Evolutionary conservation across 2,329 filamentous ascomycete species (phyloP), one percentile per base, ranked within the genome.

Genomic region (Elsinoe fawcettii): DNA sequence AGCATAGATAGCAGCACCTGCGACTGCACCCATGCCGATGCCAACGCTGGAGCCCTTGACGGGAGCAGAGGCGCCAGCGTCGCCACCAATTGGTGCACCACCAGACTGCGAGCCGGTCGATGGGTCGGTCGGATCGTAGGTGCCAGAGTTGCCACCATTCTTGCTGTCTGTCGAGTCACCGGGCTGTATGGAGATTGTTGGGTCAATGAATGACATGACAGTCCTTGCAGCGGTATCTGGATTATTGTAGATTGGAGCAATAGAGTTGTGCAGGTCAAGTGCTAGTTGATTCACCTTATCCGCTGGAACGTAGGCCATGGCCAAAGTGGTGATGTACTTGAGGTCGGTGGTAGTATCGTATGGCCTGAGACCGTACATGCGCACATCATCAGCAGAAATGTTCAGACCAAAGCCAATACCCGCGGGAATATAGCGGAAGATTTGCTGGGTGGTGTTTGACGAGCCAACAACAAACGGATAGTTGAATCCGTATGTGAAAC

Each of bases 1-100:
- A 67, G 90, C 91, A 64, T 96, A 96, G n/a, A 90, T 85, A 53
- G 85, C 87, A 41, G 88, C 89, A 66, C 90, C 85, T 43, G 82
- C 81, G 30, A 91, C 82, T 23, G 88, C 86, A 65, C 88, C 89
- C 20, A 89, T 79, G 58, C 86, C 88, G 66, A 96, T 87, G 66
- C 73, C 81, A 62, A 76, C 82, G 66, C 76, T 85, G 70, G 83
- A 85, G 41, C 81, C 83, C 61, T 81, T 81, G 46, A 85, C 76
- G 5, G 80, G 80, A 63, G 81, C 77, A 58, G 77, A 76, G 34
- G 75, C 75, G 64, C 71, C 72, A 47, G 75, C 75, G 57, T 80
- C 77, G 43, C 73, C 73, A 60, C 74, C 75, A 36, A 79, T 71
- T 1, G 77, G 76, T 27, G 78, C 77, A 54, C 75, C 79, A 55